Conservation (phyloP, 129 eudicot species). For the Saposhnikovia divaricata region DNA sequence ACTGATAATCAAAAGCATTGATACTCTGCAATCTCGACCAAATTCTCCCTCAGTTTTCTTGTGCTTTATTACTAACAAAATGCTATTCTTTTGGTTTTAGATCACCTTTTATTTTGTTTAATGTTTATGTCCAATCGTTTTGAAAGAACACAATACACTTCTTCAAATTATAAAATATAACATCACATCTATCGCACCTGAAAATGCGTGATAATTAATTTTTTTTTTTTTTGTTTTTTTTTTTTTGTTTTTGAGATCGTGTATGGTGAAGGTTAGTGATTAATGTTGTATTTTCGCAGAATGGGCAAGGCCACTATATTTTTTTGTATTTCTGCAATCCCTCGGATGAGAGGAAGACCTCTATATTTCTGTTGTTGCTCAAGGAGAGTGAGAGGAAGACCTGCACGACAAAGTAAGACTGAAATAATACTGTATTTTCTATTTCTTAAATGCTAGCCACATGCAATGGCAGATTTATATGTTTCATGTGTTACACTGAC, state of each 20-base stretch:
- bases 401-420: background rate
- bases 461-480: background rate
- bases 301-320: too few relatives aligned
- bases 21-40: background rate
- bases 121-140: background rate
- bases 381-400: too few relatives aligned
- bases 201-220: too few relatives aligned
- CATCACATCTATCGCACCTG: background rate
- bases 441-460: background rate
- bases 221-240: too few relatives aligned
- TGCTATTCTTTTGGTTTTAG: background rate
- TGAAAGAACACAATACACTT: background rate
- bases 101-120: conserved; percentile 1
- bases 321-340: too few relatives aligned
- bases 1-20: background rate
- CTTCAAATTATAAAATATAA: background rate
- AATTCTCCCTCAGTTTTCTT: background rate
- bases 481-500: background rate
- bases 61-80: background rate
- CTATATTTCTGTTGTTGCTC: too few relatives aligned
- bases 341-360: too few relatives aligned
- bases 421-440: too few relatives aligned
- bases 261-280: too few relatives aligned
- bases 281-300: too few relatives aligned
- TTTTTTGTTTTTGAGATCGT: too few relatives aligned